Evolutionary conservation across 2,329 filamentous ascomycete species (phyloP).

Genomic region (Colletotrichum spinosum): DNA sequence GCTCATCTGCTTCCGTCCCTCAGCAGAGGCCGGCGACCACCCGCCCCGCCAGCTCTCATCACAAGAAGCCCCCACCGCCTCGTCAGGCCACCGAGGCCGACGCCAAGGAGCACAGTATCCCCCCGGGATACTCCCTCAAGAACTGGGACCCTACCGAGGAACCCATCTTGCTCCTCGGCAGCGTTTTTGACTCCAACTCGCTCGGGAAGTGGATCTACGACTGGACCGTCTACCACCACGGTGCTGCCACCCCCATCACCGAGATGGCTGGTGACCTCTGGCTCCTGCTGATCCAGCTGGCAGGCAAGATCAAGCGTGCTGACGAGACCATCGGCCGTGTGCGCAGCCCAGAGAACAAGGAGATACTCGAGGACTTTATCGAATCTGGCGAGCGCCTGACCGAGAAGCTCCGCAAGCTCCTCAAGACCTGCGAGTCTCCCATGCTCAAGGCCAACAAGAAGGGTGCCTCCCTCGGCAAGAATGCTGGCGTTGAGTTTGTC

Average conservation of each 20-base stretch:
- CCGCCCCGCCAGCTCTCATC: conserved; percentile 56
- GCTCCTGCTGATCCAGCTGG: conserved; percentile 92
- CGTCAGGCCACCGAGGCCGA: conserved; percentile 66
- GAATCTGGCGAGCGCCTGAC: conserved; percentile 88
- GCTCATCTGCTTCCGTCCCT: conserved; percentile 61
- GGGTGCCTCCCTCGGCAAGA: conserved; percentile 83
- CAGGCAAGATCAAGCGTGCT: conserved; percentile 92
- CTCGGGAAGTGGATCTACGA: conserved; percentile 99
- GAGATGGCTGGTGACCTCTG: conserved; percentile 95
- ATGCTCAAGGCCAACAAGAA: conserved; percentile 90
- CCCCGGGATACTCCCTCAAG: conserved; percentile 91
- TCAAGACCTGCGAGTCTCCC: conserved; percentile 91
- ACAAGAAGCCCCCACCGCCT: conserved; percentile 55
- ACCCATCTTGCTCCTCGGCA: conserved; percentile 93
- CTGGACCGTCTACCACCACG: conserved; percentile 95
- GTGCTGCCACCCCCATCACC: conserved; percentile 83
- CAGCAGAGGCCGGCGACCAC: conserved; percentile 63
- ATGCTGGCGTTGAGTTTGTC: conserved; percentile 94
- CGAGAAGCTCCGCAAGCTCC: conserved; percentile 83
- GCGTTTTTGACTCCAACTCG: conserved; percentile 97
- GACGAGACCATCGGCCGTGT: conserved; percentile 82
- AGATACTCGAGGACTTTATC: conserved; percentile 91
- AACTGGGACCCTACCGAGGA: conserved; percentile 97
- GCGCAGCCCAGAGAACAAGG: conserved; percentile 76
- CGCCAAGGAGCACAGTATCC: conserved; percentile 78